Evolutionary conservation across 352 stramenopile genomes (phyloP), one percentile per base, ranked within the genome.

Genomic region (Phytophthora cajani): DNA sequence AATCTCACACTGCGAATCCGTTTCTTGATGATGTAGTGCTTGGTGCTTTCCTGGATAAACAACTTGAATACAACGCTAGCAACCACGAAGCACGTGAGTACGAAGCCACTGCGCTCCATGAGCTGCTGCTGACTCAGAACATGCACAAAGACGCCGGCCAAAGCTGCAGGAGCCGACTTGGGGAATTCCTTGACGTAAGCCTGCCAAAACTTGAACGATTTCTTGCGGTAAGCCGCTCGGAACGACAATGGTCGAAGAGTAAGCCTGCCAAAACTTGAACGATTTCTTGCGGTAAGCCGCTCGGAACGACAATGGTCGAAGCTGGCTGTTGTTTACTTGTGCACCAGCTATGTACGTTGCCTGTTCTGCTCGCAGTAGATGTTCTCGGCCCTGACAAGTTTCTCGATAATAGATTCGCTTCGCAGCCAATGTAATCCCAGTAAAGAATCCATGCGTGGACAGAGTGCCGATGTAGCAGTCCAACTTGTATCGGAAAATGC

Each of bases 11-110:
- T 74, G 6, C 72, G 56, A 2, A 79, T 67, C 1, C 59, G 49
- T 12, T 74, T 77, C 12, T 59, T 71, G 7, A 77, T 23, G 16
- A 84, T 54, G 11, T 66, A 62, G 21, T 54, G 38, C 58, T 84
- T 82, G 8, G 62, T 64, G 11, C 36, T 38, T 25, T 87, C 79
- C 52, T 87, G 77, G 6, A 77, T 69, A 5, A 58, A 12, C 1
- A 87, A n/a, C 23, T 51, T 51, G 19, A 27, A 51, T 25, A 17
- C 2, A 51, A 25, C 50, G 23, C 79, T 84, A 6, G 55, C 27
- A 17, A 58, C 49, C 0, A 72, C 38, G 47, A 77, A 80, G 19
- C 54, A 64, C 0, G 50, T 23, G 33, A 76, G 17, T 10, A 74
- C 21, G 2, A 30, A 21, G 2, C 27, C 21, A 2, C 64, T 51